Base-by-base conservation (phyloP, 352 stramenopile genomes). In the Aphanomyces invadans region DNA sequence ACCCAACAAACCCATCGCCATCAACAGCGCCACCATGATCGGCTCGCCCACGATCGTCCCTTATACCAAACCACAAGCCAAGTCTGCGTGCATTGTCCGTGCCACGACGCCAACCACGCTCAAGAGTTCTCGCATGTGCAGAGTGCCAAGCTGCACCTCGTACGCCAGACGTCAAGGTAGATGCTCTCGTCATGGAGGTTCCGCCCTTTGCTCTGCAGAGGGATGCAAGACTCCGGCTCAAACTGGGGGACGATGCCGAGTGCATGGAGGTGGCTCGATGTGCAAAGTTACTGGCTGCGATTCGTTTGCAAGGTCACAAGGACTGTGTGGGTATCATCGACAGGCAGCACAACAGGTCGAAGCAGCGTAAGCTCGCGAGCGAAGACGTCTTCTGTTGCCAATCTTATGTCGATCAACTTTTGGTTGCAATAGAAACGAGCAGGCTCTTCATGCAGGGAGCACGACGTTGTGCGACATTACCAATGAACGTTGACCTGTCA, bases 111-210 rank as follows among this genome's bases (percentile, higher is more conserved):
- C 7, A 42, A 42, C 36, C 7, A 42, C 36, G 15, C 36, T 42
- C 36, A 42, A 42, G 15, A 42, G 36, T 15, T 7, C 36, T 42
- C 36, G 36, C 7, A 42, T 42, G 36, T 54, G 46, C 46, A 25
- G 26, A 54, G 46, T 29, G 10, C 10, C 46, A 54, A n/a, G 46
- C 10, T 54, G 46, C 46, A 29, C 10, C 15, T 54, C 46, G n/a
- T 54, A 54, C 46, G 46, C 46, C 26, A 25, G 46, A 54, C 1
- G 46, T 23, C 46, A 29, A 25, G 46, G 46, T n/a, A 25, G 46
- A 31, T 54, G 46, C 26, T 54, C 46, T 54, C 46, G 46, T 15
- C 46, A 54, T n/a, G 46, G 46, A 10, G 46, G 46, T n/a, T 54
- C 46, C 46, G n/a, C 21, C 46, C 10, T 21, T 11, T 54, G 46